Conservation (phyloP, 192 early-diverging fungal genomes). For the Entomortierella beljakovae region DNA sequence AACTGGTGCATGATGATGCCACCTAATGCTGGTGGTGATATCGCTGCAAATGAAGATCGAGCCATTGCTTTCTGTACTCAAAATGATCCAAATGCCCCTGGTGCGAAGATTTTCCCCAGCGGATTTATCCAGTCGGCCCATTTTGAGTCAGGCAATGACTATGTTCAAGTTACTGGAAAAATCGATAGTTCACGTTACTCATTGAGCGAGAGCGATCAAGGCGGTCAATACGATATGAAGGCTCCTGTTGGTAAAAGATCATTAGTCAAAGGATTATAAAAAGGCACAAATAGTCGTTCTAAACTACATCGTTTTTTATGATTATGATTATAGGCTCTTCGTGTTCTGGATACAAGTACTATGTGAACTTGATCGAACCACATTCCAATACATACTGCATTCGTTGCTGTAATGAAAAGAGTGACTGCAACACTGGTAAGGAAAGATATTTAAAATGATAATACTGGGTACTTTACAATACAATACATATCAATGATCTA, state of each 20-base stretch:
- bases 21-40: conserved; percentile 36
- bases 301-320: too few species aligned
- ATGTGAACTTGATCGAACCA: conserved; percentile 66
- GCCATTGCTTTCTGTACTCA: conserved; percentile 61
- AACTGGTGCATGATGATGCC: conserved; percentile 59
- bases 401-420: conserved; percentile 58
- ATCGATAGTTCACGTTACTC: conserved; percentile 54
- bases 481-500: too few species aligned
- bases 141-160: conserved; percentile 52
- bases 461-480: too few species aligned
- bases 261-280: neutral
- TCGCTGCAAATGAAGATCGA: conserved; percentile 56
- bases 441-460: too few species aligned
- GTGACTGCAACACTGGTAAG: conserved; percentile 53
- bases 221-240: conserved; percentile 63
- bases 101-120: conserved; percentile 51
- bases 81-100: conserved; percentile 33
- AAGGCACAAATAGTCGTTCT: too few species aligned
- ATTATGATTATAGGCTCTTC: conserved; percentile 39
- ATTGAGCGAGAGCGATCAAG: conserved; percentile 46
- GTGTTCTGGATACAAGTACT: conserved; percentile 59
- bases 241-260: conserved; percentile 42
- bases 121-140: conserved; percentile 63
- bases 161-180: conserved; percentile 66
- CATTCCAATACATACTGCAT: conserved; percentile 57